A percentile compares a stretch with the other conserved stretches of the same genome.
Evolutionary conservation across 2,329 filamentous ascomycete genomes (phyloP).

Genomic region (Ilyonectria destructans): DNA sequence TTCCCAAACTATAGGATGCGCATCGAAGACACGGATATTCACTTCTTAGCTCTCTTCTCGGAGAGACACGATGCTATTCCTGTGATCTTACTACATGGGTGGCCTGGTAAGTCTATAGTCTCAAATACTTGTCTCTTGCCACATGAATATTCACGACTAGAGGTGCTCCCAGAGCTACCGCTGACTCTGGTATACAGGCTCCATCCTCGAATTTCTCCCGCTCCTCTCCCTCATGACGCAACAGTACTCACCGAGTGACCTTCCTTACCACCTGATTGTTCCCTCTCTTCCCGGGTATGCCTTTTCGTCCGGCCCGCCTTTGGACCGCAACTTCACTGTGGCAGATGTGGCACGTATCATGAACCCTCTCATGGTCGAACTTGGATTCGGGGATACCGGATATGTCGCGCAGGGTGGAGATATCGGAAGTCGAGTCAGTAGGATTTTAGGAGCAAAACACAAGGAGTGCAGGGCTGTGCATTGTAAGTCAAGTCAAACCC

Average conservation of each 20-base stretch:
- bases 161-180: too few relatives aligned
- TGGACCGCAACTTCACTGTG: slow-evolving; percentile 54
- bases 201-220: slow-evolving; percentile 66
- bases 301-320: slow-evolving; percentile 65
- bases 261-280: slow-evolving; percentile 72
- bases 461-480: slow-evolving; percentile 1
- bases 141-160: too few relatives aligned
- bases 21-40: too few relatives aligned
- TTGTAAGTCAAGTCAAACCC: not conserved
- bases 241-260: slow-evolving; percentile 64
- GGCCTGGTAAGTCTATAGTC: not conserved
- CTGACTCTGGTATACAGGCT: not conserved
- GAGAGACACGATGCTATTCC: not conserved
- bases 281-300: slow-evolving; percentile 71
- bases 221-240: slow-evolving; percentile 63
- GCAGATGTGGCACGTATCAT: not conserved
- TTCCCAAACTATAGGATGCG: too few relatives aligned
- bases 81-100: not conserved
- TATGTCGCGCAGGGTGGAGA: slow-evolving; percentile 7
- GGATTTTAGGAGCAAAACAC: not conserved
- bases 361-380: slow-evolving; percentile 2
- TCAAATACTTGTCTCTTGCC: too few relatives aligned
- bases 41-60: not conserved
- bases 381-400: slow-evolving; percentile 10
- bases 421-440: not conserved